Base-by-base conservation (phyloP, 129 eudicot genomes). In the Flaveria robusta region DNA sequence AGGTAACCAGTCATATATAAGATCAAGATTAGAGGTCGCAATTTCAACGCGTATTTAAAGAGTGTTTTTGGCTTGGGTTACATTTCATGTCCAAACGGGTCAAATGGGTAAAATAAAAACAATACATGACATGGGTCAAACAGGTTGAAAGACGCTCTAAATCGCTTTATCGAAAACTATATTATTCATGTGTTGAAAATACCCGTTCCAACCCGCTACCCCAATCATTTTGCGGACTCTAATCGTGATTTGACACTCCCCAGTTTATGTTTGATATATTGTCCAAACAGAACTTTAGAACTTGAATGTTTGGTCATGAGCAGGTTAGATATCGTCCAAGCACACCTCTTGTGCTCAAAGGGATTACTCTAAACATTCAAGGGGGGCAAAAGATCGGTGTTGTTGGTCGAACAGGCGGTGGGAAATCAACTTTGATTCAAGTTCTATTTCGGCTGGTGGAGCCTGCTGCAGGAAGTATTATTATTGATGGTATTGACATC, bases 391-490 rank as follows among this genome's bases (percentile, higher is more conserved):
- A 95, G 88, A 85, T 86, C 4, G 97, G 99, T 10, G 87, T 95
- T 66, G 99, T 95, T 65, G 99, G 99, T 46, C 83, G 99, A 55
- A 95, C 97, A 0, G 99, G 99, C 3, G 92, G 99, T 16, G 99
- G 99, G 64, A 95, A 95, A 74, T 91, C 99, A 14, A 95, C 99
- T 51, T 75, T 95, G 45, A 82, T 95, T 45, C 99, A 95, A 54
- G 99, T 88, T 73, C 62, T 95, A 81, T 95, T 95, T 66, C 82
- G 99, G 82, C 71, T 95, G 41, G 92, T 95, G 27, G 99, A 95
- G 85, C 99, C 99, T 0, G 68, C 92, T 0, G 92, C 77, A 8
- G 99, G 99, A 45, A 86, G 56, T 55, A 89, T 95, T 15, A 60
- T 91, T 31, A 86, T 95, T 43, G 99, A 95, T 18, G 91, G 85